Percentiles rank a stretch among this genome's conserved stretches.
Conservation (phyloP, 108 stramenopile genomes). For the Conticribra guillardii region DNA sequence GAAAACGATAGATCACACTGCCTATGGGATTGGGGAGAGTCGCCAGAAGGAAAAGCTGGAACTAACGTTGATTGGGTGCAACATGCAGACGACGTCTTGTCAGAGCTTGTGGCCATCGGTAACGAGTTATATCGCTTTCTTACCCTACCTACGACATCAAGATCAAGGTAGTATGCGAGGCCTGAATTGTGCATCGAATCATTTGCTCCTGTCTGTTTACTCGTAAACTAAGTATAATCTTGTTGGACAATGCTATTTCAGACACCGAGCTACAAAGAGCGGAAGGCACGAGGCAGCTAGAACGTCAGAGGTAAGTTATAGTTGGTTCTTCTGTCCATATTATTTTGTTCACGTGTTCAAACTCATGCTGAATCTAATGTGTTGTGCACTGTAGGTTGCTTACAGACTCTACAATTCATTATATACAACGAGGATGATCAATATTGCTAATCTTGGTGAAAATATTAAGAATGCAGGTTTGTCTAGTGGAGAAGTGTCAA, state of each 20-base stretch:
- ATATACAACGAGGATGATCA: constrained; percentile 45
- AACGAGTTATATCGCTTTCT: constrained; percentile 62
- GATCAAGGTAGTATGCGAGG: constrained; percentile 48
- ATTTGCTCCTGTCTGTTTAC: too few species aligned
- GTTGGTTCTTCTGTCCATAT: too few species aligned
- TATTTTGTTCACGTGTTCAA: too few species aligned
- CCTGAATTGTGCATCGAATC: not conserved
- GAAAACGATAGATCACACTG: constrained; percentile 39
- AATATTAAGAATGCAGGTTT: constrained; percentile 65
- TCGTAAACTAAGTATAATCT: not conserved
- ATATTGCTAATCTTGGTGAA: constrained; percentile 52
- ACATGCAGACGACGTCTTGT: constrained; percentile 58
- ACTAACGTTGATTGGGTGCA: constrained; percentile 57
- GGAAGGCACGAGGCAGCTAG: constrained; percentile 57
- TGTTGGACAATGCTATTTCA: not conserved
- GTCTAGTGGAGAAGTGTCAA: constrained; percentile 69
- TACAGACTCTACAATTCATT: constrained; percentile 53
- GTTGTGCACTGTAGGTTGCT: constrained; percentile 25
- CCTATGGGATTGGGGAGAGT: constrained; percentile 70
- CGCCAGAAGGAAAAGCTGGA: constrained; percentile 33
- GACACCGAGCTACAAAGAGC: constrained; percentile 55
- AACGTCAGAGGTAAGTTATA: constrained; percentile 37
- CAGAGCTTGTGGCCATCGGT: constrained; percentile 54
- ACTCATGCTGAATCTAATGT: too few species aligned
- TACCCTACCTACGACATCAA: constrained; percentile 61